These are phyloP conservation scores for Colletotrichum tropicale DNA, from an alignment of 2,329 filamentous ascomycete species.

Conservation along the genomic window DNA sequence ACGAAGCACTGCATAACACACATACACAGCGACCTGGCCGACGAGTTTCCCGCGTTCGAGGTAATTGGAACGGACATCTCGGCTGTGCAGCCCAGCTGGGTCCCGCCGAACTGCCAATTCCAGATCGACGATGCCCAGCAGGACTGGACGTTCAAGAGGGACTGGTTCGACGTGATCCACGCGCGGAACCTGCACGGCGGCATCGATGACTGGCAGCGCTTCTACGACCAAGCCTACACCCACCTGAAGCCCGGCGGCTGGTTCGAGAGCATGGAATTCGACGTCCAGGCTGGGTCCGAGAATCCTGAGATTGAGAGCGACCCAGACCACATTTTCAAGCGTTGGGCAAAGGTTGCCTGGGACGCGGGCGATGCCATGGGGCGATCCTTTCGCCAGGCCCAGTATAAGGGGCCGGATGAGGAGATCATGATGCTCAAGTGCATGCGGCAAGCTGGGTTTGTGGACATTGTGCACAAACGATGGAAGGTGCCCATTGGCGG, in stretches of 20 bases:
- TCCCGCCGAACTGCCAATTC: slow-evolving; percentile 38
- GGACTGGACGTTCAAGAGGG: slow-evolving; percentile 44
- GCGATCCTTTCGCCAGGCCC: slow-evolving; percentile 29
- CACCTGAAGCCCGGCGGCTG: slow-evolving; percentile 49
- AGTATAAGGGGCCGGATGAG: slow-evolving; percentile 20
- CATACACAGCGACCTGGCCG: slow-evolving; percentile 14
- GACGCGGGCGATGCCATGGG: slow-evolving; percentile 32
- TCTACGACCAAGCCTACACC: slow-evolving; percentile 55
- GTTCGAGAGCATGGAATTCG: slow-evolving; percentile 33
- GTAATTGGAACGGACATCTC: slow-evolving; percentile 59
- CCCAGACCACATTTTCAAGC: neutral
- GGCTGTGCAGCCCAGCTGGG: slow-evolving; percentile 53
- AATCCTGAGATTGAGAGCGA: neutral
- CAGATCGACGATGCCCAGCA: slow-evolving; percentile 37
- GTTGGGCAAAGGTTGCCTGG: neutral
- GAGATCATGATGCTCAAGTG: neutral
- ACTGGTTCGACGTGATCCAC: slow-evolving; percentile 64
- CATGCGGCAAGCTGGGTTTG: slow-evolving; percentile 23
- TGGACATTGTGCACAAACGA: slow-evolving; percentile 13
- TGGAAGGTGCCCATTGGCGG: slow-evolving; percentile 20
- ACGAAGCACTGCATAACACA: too few relatives aligned
- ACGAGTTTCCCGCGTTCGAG: slow-evolving; percentile 46
- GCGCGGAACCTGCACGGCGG: slow-evolving; percentile 62
- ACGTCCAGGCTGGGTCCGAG: slow-evolving; percentile 18
- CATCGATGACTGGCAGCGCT: slow-evolving; percentile 58